Evolutionary conservation across 768 basidiomycete genomes (phyloP).

Genomic region (Tricholoma bakamatsutake): DNA sequence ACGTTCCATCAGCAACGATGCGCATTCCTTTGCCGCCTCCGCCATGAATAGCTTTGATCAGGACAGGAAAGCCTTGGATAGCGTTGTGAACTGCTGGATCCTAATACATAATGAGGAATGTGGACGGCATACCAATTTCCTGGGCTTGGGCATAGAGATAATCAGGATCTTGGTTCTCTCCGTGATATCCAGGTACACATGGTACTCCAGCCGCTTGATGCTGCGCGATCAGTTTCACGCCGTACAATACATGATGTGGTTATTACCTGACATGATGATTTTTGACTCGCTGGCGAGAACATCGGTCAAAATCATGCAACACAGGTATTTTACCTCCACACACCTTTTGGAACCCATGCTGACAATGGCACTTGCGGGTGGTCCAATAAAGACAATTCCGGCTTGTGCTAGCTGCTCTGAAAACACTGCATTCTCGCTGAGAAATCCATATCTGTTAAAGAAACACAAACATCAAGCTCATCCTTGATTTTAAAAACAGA

Average conservation of each 20-base stretch:
- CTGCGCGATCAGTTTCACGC: neutral
- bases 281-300: conserved; percentile 72
- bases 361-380: conserved; percentile 79
- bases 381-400: conserved; percentile 88
- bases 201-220: conserved; percentile 76
- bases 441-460: conserved; percentile 66
- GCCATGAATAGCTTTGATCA: conserved; percentile 96
- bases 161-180: conserved; percentile 69
- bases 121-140: conserved; percentile 48
- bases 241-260: neutral
- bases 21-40: conserved; percentile 98
- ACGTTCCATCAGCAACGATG: conserved; percentile 50
- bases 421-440: conserved; percentile 88
- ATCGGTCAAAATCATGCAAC: neutral
- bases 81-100: neutral
- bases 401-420: conserved; percentile 67
- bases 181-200: conserved; percentile 93
- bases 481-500: neutral
- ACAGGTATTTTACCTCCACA: conserved; percentile 2
- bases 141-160: conserved; percentile 64
- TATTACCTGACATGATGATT: conserved; percentile 82
- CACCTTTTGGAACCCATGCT: conserved; percentile 97
- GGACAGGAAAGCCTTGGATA: conserved; percentile 69
- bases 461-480: conserved; percentile 1
- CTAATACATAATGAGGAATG: neutral